Conservation (phyloP, 192 early-diverging fungal species). For the Backusella australiensis region DNA sequence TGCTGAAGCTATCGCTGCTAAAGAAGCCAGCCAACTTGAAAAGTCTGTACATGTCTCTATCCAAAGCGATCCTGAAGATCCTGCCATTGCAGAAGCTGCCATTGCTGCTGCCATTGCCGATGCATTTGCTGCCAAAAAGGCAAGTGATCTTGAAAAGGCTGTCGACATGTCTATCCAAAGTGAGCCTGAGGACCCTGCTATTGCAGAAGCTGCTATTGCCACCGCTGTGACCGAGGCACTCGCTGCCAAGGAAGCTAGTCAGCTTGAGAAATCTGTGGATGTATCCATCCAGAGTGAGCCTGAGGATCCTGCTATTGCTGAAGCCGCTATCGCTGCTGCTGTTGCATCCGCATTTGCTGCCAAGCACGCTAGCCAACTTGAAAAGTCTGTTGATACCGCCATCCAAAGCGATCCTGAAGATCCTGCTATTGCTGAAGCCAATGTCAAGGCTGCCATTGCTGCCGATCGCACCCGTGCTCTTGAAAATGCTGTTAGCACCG, state of each 20-base stretch:
- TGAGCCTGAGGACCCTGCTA: neutral
- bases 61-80: slow-evolving; percentile 1
- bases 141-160: neutral
- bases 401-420: neutral
- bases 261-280: slow-evolving; percentile 14
- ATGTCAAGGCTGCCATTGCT: slow-evolving; percentile 6
- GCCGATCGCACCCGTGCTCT: slow-evolving; percentile 10
- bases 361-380: slow-evolving; percentile 12
- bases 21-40: neutral
- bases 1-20: slow-evolving; percentile 16
- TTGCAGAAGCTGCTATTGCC: neutral
- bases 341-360: slow-evolving; percentile 21
- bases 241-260: slow-evolving; percentile 10
- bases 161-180: neutral
- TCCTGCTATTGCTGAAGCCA: neutral
- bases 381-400: slow-evolving; percentile 1
- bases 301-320: neutral
- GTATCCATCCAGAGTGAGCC: neutral
- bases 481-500: slow-evolving; percentile 7
- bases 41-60: neutral
- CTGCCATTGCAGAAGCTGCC: neutral
- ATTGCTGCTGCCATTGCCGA: slow-evolving; percentile 12
- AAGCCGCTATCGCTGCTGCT: slow-evolving; percentile 18
- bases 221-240: neutral
- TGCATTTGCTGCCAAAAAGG: neutral